phyloP scores from a whole-genome alignment of 2,329 filamentous ascomycete genomes.

The Fusarium tricinctum region DNA sequence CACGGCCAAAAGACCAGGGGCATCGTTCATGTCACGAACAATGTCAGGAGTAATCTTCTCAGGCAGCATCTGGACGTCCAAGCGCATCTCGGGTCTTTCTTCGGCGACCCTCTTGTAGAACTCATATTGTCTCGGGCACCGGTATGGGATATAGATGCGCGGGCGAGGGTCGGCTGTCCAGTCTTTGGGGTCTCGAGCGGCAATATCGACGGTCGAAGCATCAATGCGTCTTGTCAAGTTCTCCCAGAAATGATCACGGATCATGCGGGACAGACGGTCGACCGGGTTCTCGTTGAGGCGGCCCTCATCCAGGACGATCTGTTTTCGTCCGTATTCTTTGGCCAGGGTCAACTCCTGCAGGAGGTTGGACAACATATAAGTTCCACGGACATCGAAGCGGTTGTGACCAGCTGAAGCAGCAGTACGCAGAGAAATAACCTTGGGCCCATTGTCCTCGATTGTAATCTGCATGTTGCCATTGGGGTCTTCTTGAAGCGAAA shows the following conservation, averaged over 20 bases:
- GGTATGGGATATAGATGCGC: constrained; percentile 89
- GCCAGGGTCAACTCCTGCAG: constrained; percentile 94
- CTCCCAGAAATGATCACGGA: constrained; percentile 93
- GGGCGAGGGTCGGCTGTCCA: constrained; percentile 92
- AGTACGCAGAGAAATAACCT: constrained; percentile 88
- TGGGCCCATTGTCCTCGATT: constrained; percentile 94
- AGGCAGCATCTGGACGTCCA: constrained; percentile 87
- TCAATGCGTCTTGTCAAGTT: constrained; percentile 92
- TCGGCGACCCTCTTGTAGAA: constrained; percentile 88
- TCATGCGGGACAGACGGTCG: constrained; percentile 85
- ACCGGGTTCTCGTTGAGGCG: constrained; percentile 96
- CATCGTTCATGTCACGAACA: constrained; percentile 85
- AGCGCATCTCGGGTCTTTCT: constrained; percentile 83
- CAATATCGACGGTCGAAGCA: constrained; percentile 85
- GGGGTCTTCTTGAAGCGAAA: constrained; percentile 90
- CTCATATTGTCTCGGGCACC: constrained; percentile 87
- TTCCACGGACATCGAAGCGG: constrained; percentile 91
- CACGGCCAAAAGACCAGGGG: constrained; percentile 89
- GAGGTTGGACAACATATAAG: constrained; percentile 97
- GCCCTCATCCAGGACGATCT: constrained; percentile 91
- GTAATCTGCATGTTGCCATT: constrained; percentile 97
- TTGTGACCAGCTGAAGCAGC: constrained; percentile 88
- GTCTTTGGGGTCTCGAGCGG: constrained; percentile 92
- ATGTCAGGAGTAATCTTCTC: constrained; percentile 84
- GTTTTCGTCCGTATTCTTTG: constrained; percentile 88